Evolutionary conservation across 805 yeast genomes (phyloP), one percentile per base, ranked within the genome.

Genomic region (Lipomyces mesembrius): DNA sequence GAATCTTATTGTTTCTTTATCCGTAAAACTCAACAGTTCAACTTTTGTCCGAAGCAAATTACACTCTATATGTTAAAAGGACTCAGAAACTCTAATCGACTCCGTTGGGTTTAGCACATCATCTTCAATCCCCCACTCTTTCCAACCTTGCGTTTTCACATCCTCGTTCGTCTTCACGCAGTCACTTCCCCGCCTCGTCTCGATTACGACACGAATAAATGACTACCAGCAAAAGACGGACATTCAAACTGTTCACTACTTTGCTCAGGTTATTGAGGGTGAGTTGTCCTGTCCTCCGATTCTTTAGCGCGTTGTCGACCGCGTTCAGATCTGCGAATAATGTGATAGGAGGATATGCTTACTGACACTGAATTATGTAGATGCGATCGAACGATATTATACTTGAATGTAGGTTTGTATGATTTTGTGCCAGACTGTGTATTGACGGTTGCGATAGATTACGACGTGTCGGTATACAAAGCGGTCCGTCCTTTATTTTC

Each of bases 381-480:
- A 67, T 67, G 71, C 63, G 66, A n/a, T 58, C 68, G 6, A 53
- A 53, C 27, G 68, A 67, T 51, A 60, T 67, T 27, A 65, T 65
- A n/a, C 64, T 67, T 34, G 71, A 67, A 35, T 67, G 71, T 65
- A 59, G 9, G 66, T 27, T 7, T 39, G 32, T 8, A 39, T 27
- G 27, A 22, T 60, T 14, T 20, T 25, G 35, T 14, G 43, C 9
- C 35, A 17, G 25, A 57, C 17, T 11, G 9, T 25, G 37, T 57
- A 34, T 34, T 46, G 29, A 37, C 53, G 34, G 22, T 37, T 56
- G 20, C 46, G 22, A 17, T 43, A 68, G 71, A 69, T 27, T 67
- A 60, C 54, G 72, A 69, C 43, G 71, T 61, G 17, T 64, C 72
- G 32, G 71, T 69, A 2, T 69, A 69, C 62, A 65, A 63, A 68